Percentiles rank a stretch among this genome's conserved stretches.
phyloP scores from a whole-genome alignment of 1,139 yeast species.

The Taphrina deformans region DNA sequence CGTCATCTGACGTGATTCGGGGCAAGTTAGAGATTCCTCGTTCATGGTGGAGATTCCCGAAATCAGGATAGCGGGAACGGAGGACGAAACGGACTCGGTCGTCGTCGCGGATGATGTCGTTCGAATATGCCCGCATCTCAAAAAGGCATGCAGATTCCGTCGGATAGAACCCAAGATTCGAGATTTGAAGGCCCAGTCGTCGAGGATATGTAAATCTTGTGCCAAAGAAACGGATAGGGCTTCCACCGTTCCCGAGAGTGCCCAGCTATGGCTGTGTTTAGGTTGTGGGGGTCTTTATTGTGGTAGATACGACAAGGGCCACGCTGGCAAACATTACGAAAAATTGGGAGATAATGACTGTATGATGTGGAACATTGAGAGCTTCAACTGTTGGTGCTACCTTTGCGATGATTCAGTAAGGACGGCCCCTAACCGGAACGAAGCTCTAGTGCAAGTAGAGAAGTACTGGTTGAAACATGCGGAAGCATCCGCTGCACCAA shows the following conservation, averaged over 20 bases:
- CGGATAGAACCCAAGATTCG: slow-evolving; percentile 25
- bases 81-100: not conserved
- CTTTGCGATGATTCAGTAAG: slow-evolving; percentile 24
- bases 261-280: slow-evolving; percentile 32
- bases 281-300: slow-evolving; percentile 33
- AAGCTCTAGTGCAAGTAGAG: slow-evolving; percentile 20
- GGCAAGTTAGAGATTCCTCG: not conserved
- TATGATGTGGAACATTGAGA: slow-evolving; percentile 32
- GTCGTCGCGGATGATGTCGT: not conserved
- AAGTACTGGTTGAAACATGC: slow-evolving; percentile 34
- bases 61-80: not conserved
- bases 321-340: slow-evolving; percentile 29
- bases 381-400: slow-evolving; percentile 27
- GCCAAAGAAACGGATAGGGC: slow-evolving; percentile 6
- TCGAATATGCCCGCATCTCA: slow-evolving; percentile 22
- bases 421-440: slow-evolving; percentile 21
- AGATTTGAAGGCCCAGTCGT: slow-evolving; percentile 4
- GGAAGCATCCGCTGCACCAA: not conserved
- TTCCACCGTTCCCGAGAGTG: slow-evolving; percentile 4
- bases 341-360: slow-evolving; percentile 20
- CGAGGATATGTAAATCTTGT: slow-evolving; percentile 20
- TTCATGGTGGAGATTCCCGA: slow-evolving; percentile 28
- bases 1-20: no score
- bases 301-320: slow-evolving; percentile 28
- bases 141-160: slow-evolving; percentile 21